Conservation (phyloP, 805 yeast genomes). For the Maudiozyma barnettii region DNA sequence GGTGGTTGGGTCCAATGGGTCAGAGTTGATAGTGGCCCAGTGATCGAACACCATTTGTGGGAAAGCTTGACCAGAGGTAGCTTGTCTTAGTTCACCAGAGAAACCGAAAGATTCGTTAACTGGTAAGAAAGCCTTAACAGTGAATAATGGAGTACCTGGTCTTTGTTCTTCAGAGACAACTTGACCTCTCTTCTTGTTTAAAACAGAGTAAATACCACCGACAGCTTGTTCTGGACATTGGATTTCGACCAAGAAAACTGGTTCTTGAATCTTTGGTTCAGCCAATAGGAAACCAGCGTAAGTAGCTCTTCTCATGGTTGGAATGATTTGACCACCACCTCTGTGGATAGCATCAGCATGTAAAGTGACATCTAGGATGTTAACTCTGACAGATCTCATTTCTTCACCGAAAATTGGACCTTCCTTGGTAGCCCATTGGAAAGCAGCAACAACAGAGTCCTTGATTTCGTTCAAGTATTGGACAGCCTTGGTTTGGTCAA, state of each 20-base stretch:
- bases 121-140: constrained; percentile 99
- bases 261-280: constrained; percentile 98
- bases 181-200: constrained; percentile 99
- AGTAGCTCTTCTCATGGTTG: constrained; percentile 99
- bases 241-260: constrained; percentile 97
- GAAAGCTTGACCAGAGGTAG: constrained; percentile 99
- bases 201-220: constrained; percentile 99
- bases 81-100: constrained; percentile 98
- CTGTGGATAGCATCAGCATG: constrained; percentile 99
- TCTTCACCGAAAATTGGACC: constrained; percentile 98
- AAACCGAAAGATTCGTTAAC: constrained; percentile 99
- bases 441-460: constrained; percentile 99
- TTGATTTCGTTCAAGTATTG: constrained; percentile 98
- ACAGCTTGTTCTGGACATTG: constrained; percentile 99
- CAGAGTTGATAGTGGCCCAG: constrained; percentile 88
- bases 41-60: constrained; percentile 99
- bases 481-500: constrained; percentile 99
- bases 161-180: constrained; percentile 98
- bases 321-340: constrained; percentile 99
- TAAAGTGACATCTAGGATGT: constrained; percentile 97
- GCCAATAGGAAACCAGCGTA: constrained; percentile 97
- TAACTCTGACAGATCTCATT: constrained; percentile 92
- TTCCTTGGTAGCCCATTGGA: constrained; percentile 99
- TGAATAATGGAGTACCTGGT: constrained; percentile 99
- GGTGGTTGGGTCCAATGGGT: constrained; percentile 78